phyloP scores from a whole-genome alignment of 176 grass and related monocot genomes.

The Aegilops umbellulata region DNA sequence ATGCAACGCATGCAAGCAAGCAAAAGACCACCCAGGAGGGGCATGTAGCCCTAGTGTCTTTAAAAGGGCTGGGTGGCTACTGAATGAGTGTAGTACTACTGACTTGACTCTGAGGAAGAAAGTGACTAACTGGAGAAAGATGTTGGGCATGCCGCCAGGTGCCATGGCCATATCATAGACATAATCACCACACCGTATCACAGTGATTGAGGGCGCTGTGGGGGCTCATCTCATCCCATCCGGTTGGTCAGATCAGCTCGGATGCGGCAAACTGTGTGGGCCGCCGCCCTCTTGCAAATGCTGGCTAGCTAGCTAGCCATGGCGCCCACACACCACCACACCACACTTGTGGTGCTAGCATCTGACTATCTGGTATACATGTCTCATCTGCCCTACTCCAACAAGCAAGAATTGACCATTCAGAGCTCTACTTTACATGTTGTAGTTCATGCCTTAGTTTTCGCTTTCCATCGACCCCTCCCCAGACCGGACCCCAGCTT shows the following conservation, averaged over 20 bases:
- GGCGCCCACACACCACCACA: conserved; percentile 13
- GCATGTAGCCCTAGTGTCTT: conserved; percentile 24
- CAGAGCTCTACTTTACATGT: conserved; percentile 52
- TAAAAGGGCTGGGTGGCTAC: conserved; percentile 38
- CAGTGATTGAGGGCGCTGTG: conserved; percentile 28
- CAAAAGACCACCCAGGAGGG: neutral
- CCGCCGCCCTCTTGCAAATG: neutral
- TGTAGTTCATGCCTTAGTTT: neutral
- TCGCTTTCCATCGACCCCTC: neutral
- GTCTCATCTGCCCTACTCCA: neutral
- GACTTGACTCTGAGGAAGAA: conserved; percentile 39
- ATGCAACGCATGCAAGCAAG: conserved; percentile 13
- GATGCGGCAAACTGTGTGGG: conserved; percentile 38
- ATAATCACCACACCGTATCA: conserved; percentile 42
- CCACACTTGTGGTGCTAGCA: conserved; percentile 7
- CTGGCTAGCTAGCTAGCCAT: neutral
- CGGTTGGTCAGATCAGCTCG: neutral
- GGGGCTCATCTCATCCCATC: conserved; percentile 3
- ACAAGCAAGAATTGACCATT: conserved; percentile 31
- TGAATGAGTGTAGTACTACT: conserved; percentile 18
- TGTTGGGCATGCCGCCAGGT: conserved; percentile 44
- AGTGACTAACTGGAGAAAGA: conserved; percentile 67
- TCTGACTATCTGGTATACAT: neutral
- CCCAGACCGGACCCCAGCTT: neutral
- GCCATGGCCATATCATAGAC: conserved; percentile 11